These are phyloP conservation scores for Vaccinium macrocarpon DNA, from an alignment of 148 eudicot species.

Conservation along the genomic window DNA sequence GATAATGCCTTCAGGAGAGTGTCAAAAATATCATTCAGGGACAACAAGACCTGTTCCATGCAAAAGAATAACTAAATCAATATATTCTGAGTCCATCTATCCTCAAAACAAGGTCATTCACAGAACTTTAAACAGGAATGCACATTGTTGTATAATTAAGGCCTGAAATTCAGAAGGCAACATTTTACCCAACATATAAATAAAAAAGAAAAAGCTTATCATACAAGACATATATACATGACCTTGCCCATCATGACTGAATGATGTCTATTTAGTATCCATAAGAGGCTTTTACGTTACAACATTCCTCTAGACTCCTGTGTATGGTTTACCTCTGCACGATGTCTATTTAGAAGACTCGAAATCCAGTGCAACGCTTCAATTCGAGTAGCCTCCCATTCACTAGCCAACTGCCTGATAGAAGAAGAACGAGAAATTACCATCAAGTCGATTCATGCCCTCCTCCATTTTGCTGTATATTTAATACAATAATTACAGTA, in stretches of 20 bases:
- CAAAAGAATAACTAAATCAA: conserved; percentile 22
- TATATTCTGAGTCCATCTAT: conserved; percentile 13
- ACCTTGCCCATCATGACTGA: neutral
- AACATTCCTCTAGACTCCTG: neutral
- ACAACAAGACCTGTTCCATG: conserved; percentile 64
- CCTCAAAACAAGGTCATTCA: conserved; percentile 9
- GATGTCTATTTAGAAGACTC: conserved; percentile 75
- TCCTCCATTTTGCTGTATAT: neutral
- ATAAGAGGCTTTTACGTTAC: neutral
- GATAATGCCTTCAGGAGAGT: conserved; percentile 88
- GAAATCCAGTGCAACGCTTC: conserved; percentile 97
- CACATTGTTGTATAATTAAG: neutral
- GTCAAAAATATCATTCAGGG: conserved; percentile 75
- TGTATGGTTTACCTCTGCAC: conserved; percentile 52
- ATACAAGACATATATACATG: neutral
- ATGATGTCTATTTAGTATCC: neutral
- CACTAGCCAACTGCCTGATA: conserved; percentile 86
- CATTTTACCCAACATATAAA: neutral
- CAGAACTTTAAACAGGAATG: neutral
- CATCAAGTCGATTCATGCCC: neutral
- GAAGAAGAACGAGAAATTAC: conserved; percentile 8
- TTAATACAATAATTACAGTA: neutral
- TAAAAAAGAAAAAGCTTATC: neutral
- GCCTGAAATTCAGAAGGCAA: neutral
- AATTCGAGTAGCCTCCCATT: conserved; percentile 96